Base-by-base conservation (phyloP, 306 rosid species). In the Vigna trinervia region DNA sequence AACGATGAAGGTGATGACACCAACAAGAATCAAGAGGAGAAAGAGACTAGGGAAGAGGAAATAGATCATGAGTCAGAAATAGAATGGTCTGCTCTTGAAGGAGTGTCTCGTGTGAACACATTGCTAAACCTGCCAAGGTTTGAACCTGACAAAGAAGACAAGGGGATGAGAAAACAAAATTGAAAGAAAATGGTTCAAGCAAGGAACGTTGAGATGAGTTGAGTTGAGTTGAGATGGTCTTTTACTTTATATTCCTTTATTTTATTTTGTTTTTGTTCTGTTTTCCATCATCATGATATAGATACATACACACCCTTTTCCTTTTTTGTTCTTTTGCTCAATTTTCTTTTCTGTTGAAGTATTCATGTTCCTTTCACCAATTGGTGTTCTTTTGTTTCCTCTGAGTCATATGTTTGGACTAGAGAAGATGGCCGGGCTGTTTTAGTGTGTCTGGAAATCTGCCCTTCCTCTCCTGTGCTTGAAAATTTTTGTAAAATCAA, bases 1-100 rank as follows among this genome's bases (percentile, higher is more conserved):
- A 76, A 43, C 54, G 65, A 90, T 66, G 88, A 78, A 13, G 71
- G 75, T 41, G 85, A 71, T 41, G 89, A 79, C 64, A 63, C 78
- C 22, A 75, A 81, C 8, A 90, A 84, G 14, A 89, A 80, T 52
- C 77, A 45, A 30, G 73, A 81, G 6, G 91, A 84, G n/a, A 89
- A 80, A 66, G 78, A 45, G 43, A 28, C 41, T 20, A 84, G 81
- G 59, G 91, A 82, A 50, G 96, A 86, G 56, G 94, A 84, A 69
- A 69, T 77, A 43, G 82, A 88, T 43, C 78, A 75, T 2, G 98
- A 87, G 47, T 5, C 20, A n/a, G 91, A 85, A 62, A 82, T 36
- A 60, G 97, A 91, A 23, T 96, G 99, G 99, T 93, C 97, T 73
- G 99, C 99, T 30, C 85, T 96, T 23, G 98, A 92, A 91, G 99